Conservation (phyloP, 192 early-diverging fungal species). For the Coemansia sp. region DNA sequence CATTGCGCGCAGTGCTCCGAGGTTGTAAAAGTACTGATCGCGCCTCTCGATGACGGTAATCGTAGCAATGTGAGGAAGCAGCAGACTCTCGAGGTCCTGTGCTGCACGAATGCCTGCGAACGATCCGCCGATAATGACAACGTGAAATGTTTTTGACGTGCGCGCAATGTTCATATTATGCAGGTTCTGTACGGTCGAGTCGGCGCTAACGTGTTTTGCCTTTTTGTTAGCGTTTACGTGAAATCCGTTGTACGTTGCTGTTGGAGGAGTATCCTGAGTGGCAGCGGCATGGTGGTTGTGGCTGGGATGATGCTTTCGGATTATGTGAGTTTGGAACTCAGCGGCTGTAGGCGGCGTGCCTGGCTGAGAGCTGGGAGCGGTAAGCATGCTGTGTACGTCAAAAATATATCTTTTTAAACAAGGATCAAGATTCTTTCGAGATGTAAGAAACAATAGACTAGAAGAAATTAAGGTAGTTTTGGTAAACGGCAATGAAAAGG, state of each 20-base stretch:
- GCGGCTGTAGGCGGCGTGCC: background rate
- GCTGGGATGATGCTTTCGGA: background rate
- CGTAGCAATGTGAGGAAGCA: constrained; percentile 32
- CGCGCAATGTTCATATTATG: constrained; percentile 43
- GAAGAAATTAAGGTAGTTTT: background rate
- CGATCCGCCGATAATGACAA: constrained; percentile 53
- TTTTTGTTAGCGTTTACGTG: background rate
- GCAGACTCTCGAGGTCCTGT: constrained; percentile 47
- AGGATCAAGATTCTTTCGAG: too few relatives aligned
- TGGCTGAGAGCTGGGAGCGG: background rate
- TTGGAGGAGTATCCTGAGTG: background rate
- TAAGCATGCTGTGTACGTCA: background rate
- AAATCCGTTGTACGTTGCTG: background rate
- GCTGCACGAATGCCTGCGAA: constrained; percentile 55
- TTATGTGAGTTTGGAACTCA: background rate
- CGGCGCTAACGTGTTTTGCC: constrained; percentile 11
- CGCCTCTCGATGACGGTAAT: constrained; percentile 56
- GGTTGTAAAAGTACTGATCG: constrained; percentile 55
- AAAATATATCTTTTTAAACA: background rate
- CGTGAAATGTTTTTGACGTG: constrained; percentile 56
- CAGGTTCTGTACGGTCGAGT: constrained; percentile 14
- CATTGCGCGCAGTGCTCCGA: constrained; percentile 47
- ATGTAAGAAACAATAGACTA: background rate
- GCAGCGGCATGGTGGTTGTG: background rate
- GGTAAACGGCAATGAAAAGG: background rate